Base-by-base conservation (phyloP, 495 filamentous ascomycete species). In the Cercophora scortea region DNA sequence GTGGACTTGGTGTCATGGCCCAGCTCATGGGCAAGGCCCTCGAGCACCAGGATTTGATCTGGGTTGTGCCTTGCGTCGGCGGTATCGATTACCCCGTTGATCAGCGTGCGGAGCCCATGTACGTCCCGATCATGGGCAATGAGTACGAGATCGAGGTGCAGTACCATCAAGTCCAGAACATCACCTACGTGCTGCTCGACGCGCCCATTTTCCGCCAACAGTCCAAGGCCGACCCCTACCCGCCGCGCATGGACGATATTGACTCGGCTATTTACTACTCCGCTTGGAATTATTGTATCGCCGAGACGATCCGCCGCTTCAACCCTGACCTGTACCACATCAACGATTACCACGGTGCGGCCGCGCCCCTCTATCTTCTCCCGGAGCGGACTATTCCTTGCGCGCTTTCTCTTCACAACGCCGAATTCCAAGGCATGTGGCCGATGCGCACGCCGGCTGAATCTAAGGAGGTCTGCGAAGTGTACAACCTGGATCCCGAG, bases 41-140 rank as follows among this genome's bases (percentile, higher is more conserved):
- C 10, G 74, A 77, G 11, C 80, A 87, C 49, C 81, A 84, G 57
- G 79, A 87, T 56, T 69, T 86, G 9, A 80, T 86, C 52, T 87
- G 84, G 84, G 82, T 87, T 10, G 80, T 87, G 40, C 84, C 84
- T 17, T 86, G 83, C 63, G 82, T 86, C 25, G 82, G 82, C 13
- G 84, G 51, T 83, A 87, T 57, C 76, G 85, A 84, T 5, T 89
- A 87, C 63, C 85, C 85, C n/a, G 81, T 82, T 19, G 84, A 86
- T 58, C 35, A 46, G 41, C 46, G 33, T 5, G 57, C 76, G 0
- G 81, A 84, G 48, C 73, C 81, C 0, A 86, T 87, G 75, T 70
- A 71, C 45, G 77, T 85, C 18, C 82, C 71, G 7, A 79, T 87
- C 15, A 63, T 87, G 16, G 83, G 76, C 19, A 78, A 82, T 47